phyloP scores from a whole-genome alignment of 495 filamentous ascomycete genomes.

The Trypethelium eluteriae region DNA sequence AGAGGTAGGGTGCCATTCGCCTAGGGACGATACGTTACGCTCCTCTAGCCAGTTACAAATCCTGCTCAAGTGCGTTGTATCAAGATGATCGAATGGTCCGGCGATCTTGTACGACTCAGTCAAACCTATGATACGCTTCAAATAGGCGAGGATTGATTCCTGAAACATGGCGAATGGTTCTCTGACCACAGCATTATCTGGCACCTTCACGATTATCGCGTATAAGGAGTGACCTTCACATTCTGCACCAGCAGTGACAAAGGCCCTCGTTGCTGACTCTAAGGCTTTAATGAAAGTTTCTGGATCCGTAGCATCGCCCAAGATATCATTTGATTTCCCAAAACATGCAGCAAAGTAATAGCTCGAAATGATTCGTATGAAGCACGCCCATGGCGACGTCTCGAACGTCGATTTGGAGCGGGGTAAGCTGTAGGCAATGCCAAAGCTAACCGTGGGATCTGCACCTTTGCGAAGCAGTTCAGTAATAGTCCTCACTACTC shows the following conservation, averaged over 20 bases:
- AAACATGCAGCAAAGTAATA: background rate
- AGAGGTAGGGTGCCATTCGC: background rate
- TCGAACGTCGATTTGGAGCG: background rate
- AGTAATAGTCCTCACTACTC: background rate
- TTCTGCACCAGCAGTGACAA: constrained; percentile 3
- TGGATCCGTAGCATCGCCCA: background rate
- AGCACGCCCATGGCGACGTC: background rate
- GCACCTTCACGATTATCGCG: background rate
- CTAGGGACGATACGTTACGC: background rate
- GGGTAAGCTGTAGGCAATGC: background rate
- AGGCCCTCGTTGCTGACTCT: constrained; percentile 4
- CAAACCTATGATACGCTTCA: background rate
- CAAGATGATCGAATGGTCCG: background rate
- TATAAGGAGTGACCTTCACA: constrained; percentile 3
- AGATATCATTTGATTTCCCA: constrained; percentile 1
- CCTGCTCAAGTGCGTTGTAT: background rate
- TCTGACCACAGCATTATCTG: background rate
- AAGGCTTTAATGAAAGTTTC: background rate
- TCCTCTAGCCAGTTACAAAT: background rate
- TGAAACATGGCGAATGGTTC: constrained; percentile 1
- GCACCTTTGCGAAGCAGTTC: background rate
- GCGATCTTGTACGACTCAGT: background rate
- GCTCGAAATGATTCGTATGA: constrained; percentile 8
- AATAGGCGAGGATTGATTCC: background rate
- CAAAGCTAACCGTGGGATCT: background rate